Evolutionary conservation across 345 rosid genomes (phyloP), one percentile per base, ranked within the genome.

Genomic region (Theobroma cacao): DNA sequence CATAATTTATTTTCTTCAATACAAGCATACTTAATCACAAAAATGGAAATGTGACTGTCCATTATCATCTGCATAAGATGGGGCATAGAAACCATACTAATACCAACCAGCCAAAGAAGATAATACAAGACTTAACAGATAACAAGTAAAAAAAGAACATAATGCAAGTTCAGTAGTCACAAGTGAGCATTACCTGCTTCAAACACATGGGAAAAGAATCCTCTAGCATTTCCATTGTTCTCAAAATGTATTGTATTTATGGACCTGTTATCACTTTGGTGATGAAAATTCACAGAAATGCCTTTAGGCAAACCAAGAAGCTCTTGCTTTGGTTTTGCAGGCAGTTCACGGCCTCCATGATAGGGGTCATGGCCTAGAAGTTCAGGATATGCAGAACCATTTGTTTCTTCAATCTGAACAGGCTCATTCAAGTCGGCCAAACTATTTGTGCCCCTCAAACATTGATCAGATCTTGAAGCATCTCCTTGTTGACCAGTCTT

Each of bases 341-440:
- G 81, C 60, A 73, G 59, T 62, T 82, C 87, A 78, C 74, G 86
- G 30, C 88, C 53, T 80, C 83, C 80, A 70, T 79, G 79, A 77
- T 72, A 72, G 72, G 84, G 76, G 62, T 69, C 67, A 62, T 63
- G 74, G 48, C 75, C 78, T 36, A 80, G 36, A 82, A 58, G 73
- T 81, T 84, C 78, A 80, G 78, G 70, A 86, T 84, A 80, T 38
- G 77, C 68, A 76, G 89, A 82, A 81, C 80, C 75, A 66, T 76
- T 77, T 59, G 77, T 80, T 65, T 88, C 93, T 69, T 90, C 94
- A 74, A 82, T 75, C 76, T 73, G 87, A 73, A 88, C 72, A n/a
- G 97, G 98, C 83, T 91, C 90, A 79, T 93, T 96, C 86, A 96
- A 84, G 87, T 96, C 97, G 36, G 92, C 85, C 81, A 92, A 82